Evolutionary conservation across 805 yeast genomes (phyloP).

Genomic region (Nakazawaea molendinolei): DNA sequence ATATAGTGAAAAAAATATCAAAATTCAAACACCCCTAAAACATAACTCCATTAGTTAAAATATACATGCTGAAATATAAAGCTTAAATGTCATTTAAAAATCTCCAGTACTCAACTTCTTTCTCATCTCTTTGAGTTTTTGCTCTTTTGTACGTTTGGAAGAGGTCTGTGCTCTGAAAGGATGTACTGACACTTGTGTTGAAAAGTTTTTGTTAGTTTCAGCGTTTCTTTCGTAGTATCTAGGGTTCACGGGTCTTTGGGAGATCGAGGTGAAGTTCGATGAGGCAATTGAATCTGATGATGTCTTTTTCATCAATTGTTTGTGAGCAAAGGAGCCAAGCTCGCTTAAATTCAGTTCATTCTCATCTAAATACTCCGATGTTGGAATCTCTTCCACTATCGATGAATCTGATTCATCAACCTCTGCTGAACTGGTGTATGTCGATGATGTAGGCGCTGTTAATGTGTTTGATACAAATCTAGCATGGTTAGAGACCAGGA

Average conservation of each 20-base stretch:
- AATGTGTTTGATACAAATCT: conserved; percentile 5
- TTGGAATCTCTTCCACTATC: conserved; percentile 6
- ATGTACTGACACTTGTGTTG: background rate
- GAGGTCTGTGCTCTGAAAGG: conserved; percentile 6
- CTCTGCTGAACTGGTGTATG: conserved; percentile 1
- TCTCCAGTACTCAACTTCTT: conserved; percentile 1
- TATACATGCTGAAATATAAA: too few species aligned
- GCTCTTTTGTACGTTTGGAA: conserved; percentile 1
- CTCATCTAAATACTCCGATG: conserved; percentile 8
- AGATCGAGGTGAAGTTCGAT: conserved; percentile 21
- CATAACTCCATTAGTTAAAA: too few species aligned
- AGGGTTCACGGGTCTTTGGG: conserved; percentile 22
- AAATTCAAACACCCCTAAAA: too few species aligned
- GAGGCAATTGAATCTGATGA: conserved; percentile 26
- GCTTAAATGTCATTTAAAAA: background rate
- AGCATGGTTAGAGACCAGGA: background rate
- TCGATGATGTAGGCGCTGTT: conserved; percentile 7
- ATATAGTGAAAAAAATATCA: too few species aligned
- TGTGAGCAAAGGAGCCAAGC: conserved; percentile 14
- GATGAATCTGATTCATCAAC: conserved; percentile 8
- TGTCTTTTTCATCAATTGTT: conserved; percentile 19
- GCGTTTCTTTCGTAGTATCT: conserved; percentile 15
- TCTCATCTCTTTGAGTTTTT: conserved; percentile 6
- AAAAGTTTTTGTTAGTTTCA: background rate
- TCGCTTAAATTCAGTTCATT: conserved; percentile 10